Base-by-base conservation (phyloP, 2,329 filamentous ascomycete genomes). In the Coniella vitis region DNA sequence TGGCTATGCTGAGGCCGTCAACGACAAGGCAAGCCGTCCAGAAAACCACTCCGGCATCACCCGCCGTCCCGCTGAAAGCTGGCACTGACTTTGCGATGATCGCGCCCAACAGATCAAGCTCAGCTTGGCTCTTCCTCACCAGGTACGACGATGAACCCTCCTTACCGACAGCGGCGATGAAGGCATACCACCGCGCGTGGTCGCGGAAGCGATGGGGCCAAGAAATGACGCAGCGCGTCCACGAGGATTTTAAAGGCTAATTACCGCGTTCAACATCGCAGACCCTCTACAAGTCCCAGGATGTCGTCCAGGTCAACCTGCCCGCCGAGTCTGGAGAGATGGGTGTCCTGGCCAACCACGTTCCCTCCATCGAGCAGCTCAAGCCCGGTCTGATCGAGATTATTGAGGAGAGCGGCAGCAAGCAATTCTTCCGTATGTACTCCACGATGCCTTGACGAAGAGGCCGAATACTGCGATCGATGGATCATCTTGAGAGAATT, bases 291-390 rank as follows among this genome's bases (percentile, higher is more conserved):
- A 79, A 79, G 70, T 83, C 74, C 60, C 74, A 81, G 63, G 78
- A 80, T 65, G 79, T 83, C 66, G 84, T 97, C 66, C 93, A 98
- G 78, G 93, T 98, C 78, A 98, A 98, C 82, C 85, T 98, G 65
- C 86, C 93, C 69, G 93, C 93, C 66, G 93, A 95, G 72, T 94
- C 90, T 56, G 93, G 93, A 69, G 93, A 97, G 64, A 98, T 98
- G 93, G 93, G 93, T 86, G 86, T 98, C 63, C 86, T 98, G 67
- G 93, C 93, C 69, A 94, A 93, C 80, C 93, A 98, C 82, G 93
- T 98, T 64, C 90, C 93, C 58, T 90, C 90, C 55, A 97, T 98
- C 67, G 93, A 98, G 80, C 93, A 98, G 79, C 80, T 98, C 72
- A 95, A 94, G 82, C 90, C 93, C 54, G 93, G 93, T 65, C 75